Base-by-base conservation (phyloP, 1,284 basidiomycete species). In the Apiotrichum akiyoshidainum region DNA sequence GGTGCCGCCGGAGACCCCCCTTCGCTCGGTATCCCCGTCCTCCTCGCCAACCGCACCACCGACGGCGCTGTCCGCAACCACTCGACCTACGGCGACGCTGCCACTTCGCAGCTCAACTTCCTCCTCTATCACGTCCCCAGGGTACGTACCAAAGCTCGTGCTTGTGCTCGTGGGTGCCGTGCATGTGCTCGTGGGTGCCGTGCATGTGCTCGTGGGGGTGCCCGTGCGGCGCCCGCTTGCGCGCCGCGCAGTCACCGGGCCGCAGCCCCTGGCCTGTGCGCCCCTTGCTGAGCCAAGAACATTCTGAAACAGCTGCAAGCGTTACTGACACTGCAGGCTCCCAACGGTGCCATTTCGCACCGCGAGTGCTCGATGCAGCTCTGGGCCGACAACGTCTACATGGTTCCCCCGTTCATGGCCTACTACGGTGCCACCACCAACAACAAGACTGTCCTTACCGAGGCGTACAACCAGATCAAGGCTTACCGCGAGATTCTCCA, bases 341-440 rank as follows among this genome's bases (percentile, higher is more conserved):
- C 26, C 26, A 84, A 89, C 62, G 91, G 91, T 1, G 91, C 91
- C 0, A 86, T 94, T 37, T 92, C 89, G 2, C 92, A 94, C 63
- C 69, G 75, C 33, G 63, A 60, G 16, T 64, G 71, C 47, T 65
- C 72, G 50, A 57, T 60, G 19, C 72, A 85, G 59, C 65, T 74
- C 19, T 79, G 84, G 85, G 79, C 83, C 22, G 85, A 86, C 68
- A 80, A 74, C 61, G 76, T 85, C 0, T 85, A 82, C 69, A 86
- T 86, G 85, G 84, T 81, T 6, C 83, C 93, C 0, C 93, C 93
- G 0, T 96, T 94, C 77, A 77, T 97, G 11, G 91, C 93, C 0
- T 92, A 89, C 76, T 94, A 92, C 72, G 94, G 89, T 34, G 85
- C 86, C 37, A 67, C 85, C 31, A 85, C 84, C 0, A 70, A 79